Evolutionary conservation across 768 basidiomycete genomes (phyloP), one percentile per base, ranked within the genome.

Genomic region (Lactarius sp.): DNA sequence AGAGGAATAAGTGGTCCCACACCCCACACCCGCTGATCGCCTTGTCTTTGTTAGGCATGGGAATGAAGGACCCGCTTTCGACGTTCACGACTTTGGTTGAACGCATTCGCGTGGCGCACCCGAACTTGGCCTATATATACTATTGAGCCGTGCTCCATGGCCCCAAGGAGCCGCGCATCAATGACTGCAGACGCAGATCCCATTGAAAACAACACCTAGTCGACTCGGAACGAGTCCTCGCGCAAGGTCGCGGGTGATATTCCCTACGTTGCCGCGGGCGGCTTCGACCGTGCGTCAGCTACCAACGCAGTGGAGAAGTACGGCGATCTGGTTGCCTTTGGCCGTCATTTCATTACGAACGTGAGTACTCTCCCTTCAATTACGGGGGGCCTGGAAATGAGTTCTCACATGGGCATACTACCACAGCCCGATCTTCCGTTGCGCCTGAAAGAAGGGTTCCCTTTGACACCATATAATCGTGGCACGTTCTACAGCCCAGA

Each of bases 351-450:
- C 14, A 5, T 44, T 44, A 18, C 42, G 16, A 44, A 44, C 42
- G 42, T 44, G 16, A 44, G 42, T 44, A n/a, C 14, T 6, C 18
- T 18, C 16, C 12, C 16, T 41, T 41, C 14, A 5, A 44, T 7
- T 44, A 44, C 36, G 36, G 1, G 36, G 2, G 36, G 2, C 2
- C 36, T 37, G 16, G 18, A 18, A 44, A 12, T 44, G 16, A 6
- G 6, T 18, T 5, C 42, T 44, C 16, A 44, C 42, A 44, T 18
- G 16, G 42, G 6, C 7, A 16, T 44, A 44, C 42, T 4, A 18
- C 18, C 14, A 16, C 18, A 44, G 42, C 42, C 66, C 3, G 66
- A 66, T 52, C 64, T 65, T 37, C 68, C 69, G 2, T 51, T 59
- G 20, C 66, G 68, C 42, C 42, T 44, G 42, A 44, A 44, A 7